A percentile compares a stretch with the other conserved stretches of the same genome.
These are phyloP conservation scores for Starmerella potacharoeniae DNA, from an alignment of 805 yeast species.

Conservation along the genomic window DNA sequence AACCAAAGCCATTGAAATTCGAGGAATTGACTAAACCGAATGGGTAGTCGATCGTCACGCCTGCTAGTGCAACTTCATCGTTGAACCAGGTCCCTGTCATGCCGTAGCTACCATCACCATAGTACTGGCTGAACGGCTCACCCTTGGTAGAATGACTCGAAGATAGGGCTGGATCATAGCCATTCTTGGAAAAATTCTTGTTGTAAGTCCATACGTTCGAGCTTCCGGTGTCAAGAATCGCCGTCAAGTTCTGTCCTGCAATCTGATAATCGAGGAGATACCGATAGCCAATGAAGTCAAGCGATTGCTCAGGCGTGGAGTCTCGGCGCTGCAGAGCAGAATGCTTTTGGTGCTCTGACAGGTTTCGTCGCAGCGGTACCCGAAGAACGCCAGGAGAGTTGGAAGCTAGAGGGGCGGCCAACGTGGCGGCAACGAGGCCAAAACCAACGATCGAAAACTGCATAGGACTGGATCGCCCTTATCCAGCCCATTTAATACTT, in stretches of 20 bases:
- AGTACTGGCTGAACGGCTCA: slow-evolving; percentile 2
- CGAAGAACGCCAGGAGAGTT: too few species aligned
- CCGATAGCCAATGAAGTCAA: background rate
- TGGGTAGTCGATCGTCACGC: slow-evolving; percentile 42
- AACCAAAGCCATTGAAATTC: slow-evolving; percentile 34
- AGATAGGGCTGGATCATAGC: slow-evolving; percentile 21
- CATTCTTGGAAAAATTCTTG: slow-evolving; percentile 16
- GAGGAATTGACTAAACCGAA: slow-evolving; percentile 63
- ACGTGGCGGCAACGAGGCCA: too few species aligned
- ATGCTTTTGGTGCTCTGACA: background rate
- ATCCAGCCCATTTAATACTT: too few species aligned
- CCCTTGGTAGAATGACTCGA: slow-evolving; percentile 13
- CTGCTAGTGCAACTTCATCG: slow-evolving; percentile 47
- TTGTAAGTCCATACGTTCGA: slow-evolving; percentile 53
- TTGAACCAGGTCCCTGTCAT: slow-evolving; percentile 48
- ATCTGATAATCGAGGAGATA: slow-evolving; percentile 4
- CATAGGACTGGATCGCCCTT: too few species aligned
- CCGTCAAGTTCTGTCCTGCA: slow-evolving; percentile 43
- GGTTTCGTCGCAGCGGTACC: background rate
- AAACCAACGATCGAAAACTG: too few species aligned
- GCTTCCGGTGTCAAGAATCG: slow-evolving; percentile 55
- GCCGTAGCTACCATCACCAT: slow-evolving; percentile 6
- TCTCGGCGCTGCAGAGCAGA: background rate
- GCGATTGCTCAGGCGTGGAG: background rate
- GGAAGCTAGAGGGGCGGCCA: too few species aligned